phyloP scores from a whole-genome alignment of 2,329 filamentous ascomycete species.

The Aspergillaceae sp. region DNA sequence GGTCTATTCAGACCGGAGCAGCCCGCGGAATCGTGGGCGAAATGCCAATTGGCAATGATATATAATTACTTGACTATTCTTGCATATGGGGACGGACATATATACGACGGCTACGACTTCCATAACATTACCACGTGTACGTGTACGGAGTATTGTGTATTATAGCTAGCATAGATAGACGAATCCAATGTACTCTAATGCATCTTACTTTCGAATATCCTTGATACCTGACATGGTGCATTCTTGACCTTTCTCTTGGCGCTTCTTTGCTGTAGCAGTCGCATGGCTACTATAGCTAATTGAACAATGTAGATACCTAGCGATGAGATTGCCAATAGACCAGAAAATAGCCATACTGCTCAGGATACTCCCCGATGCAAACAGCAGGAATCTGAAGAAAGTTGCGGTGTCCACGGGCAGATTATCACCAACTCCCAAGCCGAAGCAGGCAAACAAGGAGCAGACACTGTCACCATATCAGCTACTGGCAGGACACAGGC shows the following conservation, averaged over 20 bases:
- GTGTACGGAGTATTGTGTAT: no score
- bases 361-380: slow-evolving; percentile 58
- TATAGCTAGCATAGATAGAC: no score
- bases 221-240: slow-evolving; percentile 1
- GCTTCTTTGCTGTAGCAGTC: background rate
- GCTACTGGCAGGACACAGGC: no score
- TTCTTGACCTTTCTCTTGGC: background rate
- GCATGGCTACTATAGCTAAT: no score
- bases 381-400: slow-evolving; percentile 73
- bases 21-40: no score
- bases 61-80: no score
- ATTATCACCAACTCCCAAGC: slow-evolving; percentile 65
- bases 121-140: no score
- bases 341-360: slow-evolving; percentile 74
- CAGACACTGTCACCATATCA: slow-evolving; percentile 38
- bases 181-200: no score
- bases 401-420: slow-evolving; percentile 71
- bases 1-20: no score
- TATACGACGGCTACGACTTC: no score
- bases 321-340: slow-evolving; percentile 66
- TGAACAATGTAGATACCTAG: background rate
- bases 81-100: no score
- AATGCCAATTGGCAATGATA: no score
- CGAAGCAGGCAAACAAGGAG: slow-evolving; percentile 50
- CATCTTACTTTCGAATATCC: background rate